phyloP scores from a whole-genome alignment of 495 filamentous ascomycete genomes.

The Eremomyces bilateralis region DNA sequence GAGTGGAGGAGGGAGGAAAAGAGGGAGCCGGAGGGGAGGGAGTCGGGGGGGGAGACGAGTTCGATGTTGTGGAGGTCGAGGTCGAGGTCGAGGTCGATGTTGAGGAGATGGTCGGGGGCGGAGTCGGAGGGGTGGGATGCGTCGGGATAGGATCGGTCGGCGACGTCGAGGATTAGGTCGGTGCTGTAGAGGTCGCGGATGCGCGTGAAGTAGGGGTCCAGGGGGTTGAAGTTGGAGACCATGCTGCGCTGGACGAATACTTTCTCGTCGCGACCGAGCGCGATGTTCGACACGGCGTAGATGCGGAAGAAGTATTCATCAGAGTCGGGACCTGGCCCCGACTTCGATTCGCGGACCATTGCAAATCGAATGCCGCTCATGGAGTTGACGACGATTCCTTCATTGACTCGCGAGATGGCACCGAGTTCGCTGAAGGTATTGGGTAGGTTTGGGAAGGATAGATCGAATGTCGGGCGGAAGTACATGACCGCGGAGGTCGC shows the following conservation, averaged over 20 bases:
- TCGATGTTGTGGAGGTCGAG: background rate
- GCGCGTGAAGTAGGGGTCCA: constrained; percentile 67
- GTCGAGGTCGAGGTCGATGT: background rate
- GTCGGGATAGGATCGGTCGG: background rate
- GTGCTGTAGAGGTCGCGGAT: constrained; percentile 47
- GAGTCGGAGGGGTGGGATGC: background rate
- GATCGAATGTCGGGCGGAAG: constrained; percentile 41
- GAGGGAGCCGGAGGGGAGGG: constrained; percentile 11
- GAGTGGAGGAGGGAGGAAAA: constrained; percentile 6
- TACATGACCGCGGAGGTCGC: constrained; percentile 47
- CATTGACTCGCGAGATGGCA: constrained; percentile 18
- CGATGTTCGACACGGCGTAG: constrained; percentile 51
- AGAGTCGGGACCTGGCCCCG: background rate
- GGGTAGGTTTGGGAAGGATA: constrained; percentile 56
- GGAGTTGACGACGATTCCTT: constrained; percentile 60
- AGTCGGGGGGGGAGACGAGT: constrained; percentile 5
- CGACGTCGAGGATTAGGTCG: constrained; percentile 45
- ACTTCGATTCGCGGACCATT: constrained; percentile 42
- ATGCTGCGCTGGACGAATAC: constrained; percentile 61
- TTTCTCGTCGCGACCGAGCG: constrained; percentile 75
- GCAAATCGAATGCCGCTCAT: constrained; percentile 59
- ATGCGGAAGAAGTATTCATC: constrained; percentile 13
- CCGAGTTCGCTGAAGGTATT: constrained; percentile 31
- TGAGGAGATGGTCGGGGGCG: background rate
- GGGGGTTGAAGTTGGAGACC: constrained; percentile 44